phyloP scores from a whole-genome alignment of 352 stramenopile species.

The Phytophthora capsici region DNA sequence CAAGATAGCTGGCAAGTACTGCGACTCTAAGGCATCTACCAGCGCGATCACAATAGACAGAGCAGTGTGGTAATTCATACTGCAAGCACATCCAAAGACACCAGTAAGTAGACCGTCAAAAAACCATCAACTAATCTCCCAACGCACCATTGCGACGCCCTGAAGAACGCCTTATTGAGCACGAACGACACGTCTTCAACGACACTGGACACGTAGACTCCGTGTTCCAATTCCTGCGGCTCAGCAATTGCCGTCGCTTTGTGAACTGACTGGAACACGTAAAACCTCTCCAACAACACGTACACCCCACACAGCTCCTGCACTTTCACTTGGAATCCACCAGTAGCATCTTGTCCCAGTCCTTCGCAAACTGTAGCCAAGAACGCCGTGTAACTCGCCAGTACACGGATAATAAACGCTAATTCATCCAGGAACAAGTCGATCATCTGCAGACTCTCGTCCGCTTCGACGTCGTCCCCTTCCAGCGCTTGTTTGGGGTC shows the following conservation, averaged over 20 bases:
- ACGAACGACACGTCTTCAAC: conserved; percentile 89
- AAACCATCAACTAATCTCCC: neutral
- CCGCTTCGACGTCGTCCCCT: conserved; percentile 53
- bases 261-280: conserved; percentile 86
- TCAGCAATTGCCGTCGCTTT: conserved; percentile 87
- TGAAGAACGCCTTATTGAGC: conserved; percentile 83
- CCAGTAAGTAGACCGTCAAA: conserved; percentile 5
- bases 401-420: conserved; percentile 74
- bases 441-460: conserved; percentile 90
- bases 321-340: conserved; percentile 61
- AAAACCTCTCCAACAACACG: conserved; percentile 83
- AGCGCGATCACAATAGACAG: conserved; percentile 84
- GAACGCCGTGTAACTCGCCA: conserved; percentile 74
- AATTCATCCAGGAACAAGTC: conserved; percentile 85
- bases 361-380: conserved; percentile 58
- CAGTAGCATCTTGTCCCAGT: conserved; percentile 42
- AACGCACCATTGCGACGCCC: conserved; percentile 73
- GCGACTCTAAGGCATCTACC: conserved; percentile 83
- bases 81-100: conserved; percentile 26
- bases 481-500: conserved; percentile 34
- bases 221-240: conserved; percentile 68
- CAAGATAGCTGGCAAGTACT: conserved; percentile 79
- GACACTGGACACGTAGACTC: conserved; percentile 79
- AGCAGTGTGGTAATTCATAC: conserved; percentile 83
- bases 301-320: conserved; percentile 85